Base-by-base conservation (phyloP, 306 rosid species). In the Acmispon strigosus region DNA sequence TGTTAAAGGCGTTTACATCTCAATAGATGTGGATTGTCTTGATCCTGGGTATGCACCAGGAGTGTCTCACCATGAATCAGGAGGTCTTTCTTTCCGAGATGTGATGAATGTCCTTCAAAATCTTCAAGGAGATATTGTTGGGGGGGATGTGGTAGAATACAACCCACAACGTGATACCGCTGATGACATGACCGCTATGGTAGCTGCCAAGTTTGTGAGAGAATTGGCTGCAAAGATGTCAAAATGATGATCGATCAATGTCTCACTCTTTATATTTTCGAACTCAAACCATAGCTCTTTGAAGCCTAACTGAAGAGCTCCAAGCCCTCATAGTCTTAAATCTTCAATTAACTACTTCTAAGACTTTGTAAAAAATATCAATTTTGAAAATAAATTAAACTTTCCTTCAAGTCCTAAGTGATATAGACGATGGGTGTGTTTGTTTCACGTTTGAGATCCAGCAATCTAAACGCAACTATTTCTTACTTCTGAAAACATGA, bases 41-140 rank as follows among this genome's bases (percentile, higher is more conserved):
- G 96, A 91, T 72, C 97, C 97, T 8, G 92, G 91, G 8, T 85
- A 76, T 75, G 96, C 96, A 72, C 96, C 92, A 0, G 97, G 96
- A 77, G 97, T 91, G 66, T 91, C 97, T 67, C 97, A 91, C 80
- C 71, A 84, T 15, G 97, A 91, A 74, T 86, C 93, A 2, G 97
- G 97, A n/a, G 97, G 96, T n/a, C 90, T 91, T 68, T 85, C 93
- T 10, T 90, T 88, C 81, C 88, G 92, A 0, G 95, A 86, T 48
- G 78, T 81, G n/a, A 85, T 90, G 60, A 90, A 88, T 81, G 87
- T 90, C 34, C 81, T 90, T 52, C 96, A 90, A 49, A 86, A 82
- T 74, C 96, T 90, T 53, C 80, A 88, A 73, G 96, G 95, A 1
- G 86, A 88, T 32, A 73, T 88, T 8, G 90, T 90, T 66, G 96